A percentile compares a stretch with the other conserved stretches of the same genome.
Conservation (phyloP, 495 filamentous ascomycete genomes). For the Annulohypoxylon moriforme region DNA sequence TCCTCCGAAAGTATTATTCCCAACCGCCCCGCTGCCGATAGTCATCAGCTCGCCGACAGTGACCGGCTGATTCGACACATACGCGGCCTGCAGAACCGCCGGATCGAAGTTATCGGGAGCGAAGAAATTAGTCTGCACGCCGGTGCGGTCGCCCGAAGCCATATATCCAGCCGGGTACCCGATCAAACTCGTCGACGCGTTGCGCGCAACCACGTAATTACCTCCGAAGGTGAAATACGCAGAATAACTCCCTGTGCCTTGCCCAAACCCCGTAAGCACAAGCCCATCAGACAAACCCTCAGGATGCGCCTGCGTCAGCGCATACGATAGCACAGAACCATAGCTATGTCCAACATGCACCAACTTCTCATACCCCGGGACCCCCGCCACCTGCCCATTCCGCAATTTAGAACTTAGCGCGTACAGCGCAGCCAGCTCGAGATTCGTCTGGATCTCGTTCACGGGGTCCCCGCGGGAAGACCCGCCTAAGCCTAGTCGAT, state of each 20-base stretch:
- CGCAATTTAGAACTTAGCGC: conserved; percentile 62
- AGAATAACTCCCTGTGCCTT: conserved; percentile 48
- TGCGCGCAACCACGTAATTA: conserved; percentile 61
- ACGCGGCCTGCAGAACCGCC: conserved; percentile 53
- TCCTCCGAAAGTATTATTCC: conserved; percentile 53
- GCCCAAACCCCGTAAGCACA: conserved; percentile 68
- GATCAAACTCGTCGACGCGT: conserved; percentile 56
- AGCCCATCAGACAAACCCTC: conserved; percentile 62
- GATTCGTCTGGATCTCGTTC: conserved; percentile 62
- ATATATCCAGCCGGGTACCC: conserved; percentile 50
- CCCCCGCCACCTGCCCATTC: conserved; percentile 43
- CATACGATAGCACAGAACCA: conserved; percentile 60
- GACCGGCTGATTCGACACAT: conserved; percentile 60
- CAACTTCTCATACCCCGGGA: conserved; percentile 57
- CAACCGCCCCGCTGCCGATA: conserved; percentile 41
- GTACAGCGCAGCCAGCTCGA: conserved; percentile 64
- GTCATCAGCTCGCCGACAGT: conserved; percentile 64
- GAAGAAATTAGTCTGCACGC: conserved; percentile 55
- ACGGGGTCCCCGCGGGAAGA: conserved; percentile 67
- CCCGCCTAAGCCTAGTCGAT: conserved; percentile 68
- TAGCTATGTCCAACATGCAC: conserved; percentile 69
- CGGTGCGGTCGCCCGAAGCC: neutral
- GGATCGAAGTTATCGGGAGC: conserved; percentile 60
- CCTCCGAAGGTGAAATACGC: conserved; percentile 53
- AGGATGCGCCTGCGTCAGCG: conserved; percentile 61